Percentiles rank a stretch among this genome's conserved stretches.
Conservation (phyloP, 495 filamentous ascomycete genomes). For the Aspergillus steynii region DNA sequence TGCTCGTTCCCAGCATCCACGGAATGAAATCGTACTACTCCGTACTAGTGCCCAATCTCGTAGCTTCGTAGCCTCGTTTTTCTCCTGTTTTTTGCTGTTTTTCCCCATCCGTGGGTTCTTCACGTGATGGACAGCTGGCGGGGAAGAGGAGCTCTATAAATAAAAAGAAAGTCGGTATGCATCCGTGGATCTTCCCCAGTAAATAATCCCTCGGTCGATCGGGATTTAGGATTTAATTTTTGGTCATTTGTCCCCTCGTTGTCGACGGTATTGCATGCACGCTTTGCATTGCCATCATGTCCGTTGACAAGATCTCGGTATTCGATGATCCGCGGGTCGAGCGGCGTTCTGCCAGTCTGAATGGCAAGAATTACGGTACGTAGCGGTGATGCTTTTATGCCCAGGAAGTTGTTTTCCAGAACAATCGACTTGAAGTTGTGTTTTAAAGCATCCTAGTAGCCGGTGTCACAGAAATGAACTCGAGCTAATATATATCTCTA, state of each 20-base stretch:
- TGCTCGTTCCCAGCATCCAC: background rate
- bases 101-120: constrained; percentile 5
- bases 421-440: background rate
- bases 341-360: constrained; percentile 59
- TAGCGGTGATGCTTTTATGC: background rate
- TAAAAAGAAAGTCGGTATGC: constrained; percentile 15
- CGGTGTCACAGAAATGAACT: background rate
- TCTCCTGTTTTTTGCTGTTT: background rate
- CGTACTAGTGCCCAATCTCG: constrained; percentile 9
- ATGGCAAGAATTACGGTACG: constrained; percentile 64
- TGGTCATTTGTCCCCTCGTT: background rate
- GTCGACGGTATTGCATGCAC: background rate
- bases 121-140: constrained; percentile 25
- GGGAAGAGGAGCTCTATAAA: constrained; percentile 19
- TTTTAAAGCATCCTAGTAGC: background rate
- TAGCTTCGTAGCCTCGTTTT: constrained; percentile 8
- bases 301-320: constrained; percentile 61
- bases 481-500: constrained; percentile 23
- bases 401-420: too few species aligned
- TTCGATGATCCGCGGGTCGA: constrained; percentile 60
- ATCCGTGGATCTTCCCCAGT: background rate
- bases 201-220: too few species aligned
- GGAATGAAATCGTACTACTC: background rate
- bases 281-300: constrained; percentile 31
- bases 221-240: too few species aligned